Base-by-base conservation (phyloP, 305 asterid genomes). In the Fraxinus dipetala region DNA sequence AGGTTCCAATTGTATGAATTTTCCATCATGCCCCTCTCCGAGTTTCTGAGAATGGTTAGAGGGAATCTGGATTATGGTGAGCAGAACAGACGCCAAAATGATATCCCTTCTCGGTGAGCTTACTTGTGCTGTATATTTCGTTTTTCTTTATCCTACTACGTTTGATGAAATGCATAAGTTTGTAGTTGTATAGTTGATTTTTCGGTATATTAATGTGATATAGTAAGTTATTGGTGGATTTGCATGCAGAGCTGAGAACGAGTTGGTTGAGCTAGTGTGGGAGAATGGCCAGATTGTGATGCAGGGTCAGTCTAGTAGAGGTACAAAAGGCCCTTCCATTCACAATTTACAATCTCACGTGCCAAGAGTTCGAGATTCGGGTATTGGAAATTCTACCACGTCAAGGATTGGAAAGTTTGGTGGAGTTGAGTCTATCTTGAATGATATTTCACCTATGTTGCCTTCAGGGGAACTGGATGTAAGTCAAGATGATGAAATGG, bases 241-340 rank as follows among this genome's bases (percentile, higher is more conserved):
- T 76, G 67, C 9, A 7, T 87, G 91, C 93, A 96, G 99, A 83
- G 79, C 83, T 70, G 93, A 87, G 43, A 79, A 83, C 79, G 97
- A 87, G 1, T 81, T 92, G 61, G 89, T 90, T 81, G 98, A 95
- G 90, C 88, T 95, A 13, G 90, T 93, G 10, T 94, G 96, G 93
- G 92, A 93, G 76, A 93, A 94, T 85, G 99, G 98, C 67, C 97
- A 90, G 87, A 77, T 94, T 81, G 74, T 84, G 89, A 88, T 88
- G 90, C 98, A 93, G 87, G 93, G 96, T 6, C 98, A 90, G 70
- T 85, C 95, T 22, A 85, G 86, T 82, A 87, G 91, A 79, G 80
- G 67, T 65, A 76, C 88, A 30, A 86, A 82, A 80, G 89, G 74
- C 83, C 90, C 87, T 80, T 13, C 32, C 74, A 22, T 74, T 80